Base-by-base conservation (phyloP, 2,329 filamentous ascomycete genomes). In the Penicillium aurantiogriseum region DNA sequence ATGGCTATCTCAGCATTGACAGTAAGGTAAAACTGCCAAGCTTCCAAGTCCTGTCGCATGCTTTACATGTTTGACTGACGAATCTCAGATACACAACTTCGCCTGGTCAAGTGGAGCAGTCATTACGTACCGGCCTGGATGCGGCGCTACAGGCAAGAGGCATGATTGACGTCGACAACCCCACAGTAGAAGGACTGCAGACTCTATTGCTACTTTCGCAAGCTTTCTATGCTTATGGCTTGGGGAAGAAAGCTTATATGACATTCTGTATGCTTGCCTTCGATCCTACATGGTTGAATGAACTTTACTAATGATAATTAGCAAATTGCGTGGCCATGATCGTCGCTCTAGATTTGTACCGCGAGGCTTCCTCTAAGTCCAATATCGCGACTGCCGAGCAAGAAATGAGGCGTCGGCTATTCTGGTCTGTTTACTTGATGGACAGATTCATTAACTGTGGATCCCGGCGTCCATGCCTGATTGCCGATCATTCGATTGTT, bases 381-480 rank as follows among this genome's bases (percentile, higher is more conserved):
- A 83, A 84, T 54, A 81, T 89, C 11, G 83, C 85, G 0, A 81
- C 85, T 0, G 78, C 85, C 4, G 91, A 95, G 69, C 83, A 88
- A 55, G 91, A 95, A 76, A 86, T 87, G 68, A 83, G 89, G 45
- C 81, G 91, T 54, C 83, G 89, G n/a, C 78, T 95, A 2, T 96
- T 96, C 73, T 96, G 91, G 91, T 88, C 89, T 2, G 93, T 90
- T 70, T 96, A 94, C 67, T 78, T 95, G 27, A 87, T 95, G 73
- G 91, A 96, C 69, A 84, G 89, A n/a, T 94, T 93, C 66, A 83
- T 88, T 64, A 85, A 89, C 1, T 91, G 89, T 63, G 91, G 91
- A 17, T 93, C 91, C 4, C 91, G 89, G 67, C 82, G 91, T 10
- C 90, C 91, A 0, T 90, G 89, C n/a, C 77, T 95, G 8, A 87